A percentile compares a stretch with the other conserved stretches of the same genome.
phyloP scores from a whole-genome alignment of 129 eudicot species.

The Artemisia tridentata region DNA sequence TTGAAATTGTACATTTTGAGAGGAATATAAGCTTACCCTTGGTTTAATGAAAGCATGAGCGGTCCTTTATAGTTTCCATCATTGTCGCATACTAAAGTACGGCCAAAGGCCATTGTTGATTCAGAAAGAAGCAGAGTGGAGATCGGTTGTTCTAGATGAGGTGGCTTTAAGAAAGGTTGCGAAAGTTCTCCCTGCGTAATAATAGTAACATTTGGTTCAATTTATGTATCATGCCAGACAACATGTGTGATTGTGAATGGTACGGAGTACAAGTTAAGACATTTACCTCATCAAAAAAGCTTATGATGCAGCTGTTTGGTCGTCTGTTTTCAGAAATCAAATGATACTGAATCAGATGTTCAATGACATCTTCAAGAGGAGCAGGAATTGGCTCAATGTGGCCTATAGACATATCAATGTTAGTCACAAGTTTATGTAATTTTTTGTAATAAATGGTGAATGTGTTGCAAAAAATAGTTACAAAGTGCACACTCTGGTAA shows the following conservation, averaged over 20 bases:
- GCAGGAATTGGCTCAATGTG: slow-evolving; percentile 84
- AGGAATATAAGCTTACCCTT: slow-evolving; percentile 62
- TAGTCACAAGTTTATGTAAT: not conserved
- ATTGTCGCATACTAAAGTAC: slow-evolving; percentile 63
- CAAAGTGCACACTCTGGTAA: too few relatives aligned
- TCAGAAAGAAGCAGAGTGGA: slow-evolving; percentile 82
- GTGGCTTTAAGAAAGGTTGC: slow-evolving; percentile 93
- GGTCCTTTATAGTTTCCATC: slow-evolving; percentile 94
- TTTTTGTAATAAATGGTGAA: too few relatives aligned
- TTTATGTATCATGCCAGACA: not conserved
- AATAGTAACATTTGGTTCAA: not conserved
- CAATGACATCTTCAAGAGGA: slow-evolving; percentile 73
- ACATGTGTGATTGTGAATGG: not conserved
- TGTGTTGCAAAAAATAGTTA: too few relatives aligned
- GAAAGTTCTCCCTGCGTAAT: slow-evolving; percentile 77
- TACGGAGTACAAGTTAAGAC: not conserved
- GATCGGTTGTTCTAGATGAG: slow-evolving; percentile 93
- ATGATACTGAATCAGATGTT: slow-evolving; percentile 78
- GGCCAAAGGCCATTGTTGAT: slow-evolving; percentile 93
- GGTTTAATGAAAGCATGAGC: slow-evolving; percentile 73
- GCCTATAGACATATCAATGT: slow-evolving; percentile 38
- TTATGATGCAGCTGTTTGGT: slow-evolving; percentile 96
- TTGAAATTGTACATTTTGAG: not conserved
- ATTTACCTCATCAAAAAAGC: slow-evolving; percentile 91
- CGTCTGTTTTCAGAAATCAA: slow-evolving; percentile 75